phyloP scores from a whole-genome alignment of 1,139 yeast species.

The Yamadazyma diospyri region DNA sequence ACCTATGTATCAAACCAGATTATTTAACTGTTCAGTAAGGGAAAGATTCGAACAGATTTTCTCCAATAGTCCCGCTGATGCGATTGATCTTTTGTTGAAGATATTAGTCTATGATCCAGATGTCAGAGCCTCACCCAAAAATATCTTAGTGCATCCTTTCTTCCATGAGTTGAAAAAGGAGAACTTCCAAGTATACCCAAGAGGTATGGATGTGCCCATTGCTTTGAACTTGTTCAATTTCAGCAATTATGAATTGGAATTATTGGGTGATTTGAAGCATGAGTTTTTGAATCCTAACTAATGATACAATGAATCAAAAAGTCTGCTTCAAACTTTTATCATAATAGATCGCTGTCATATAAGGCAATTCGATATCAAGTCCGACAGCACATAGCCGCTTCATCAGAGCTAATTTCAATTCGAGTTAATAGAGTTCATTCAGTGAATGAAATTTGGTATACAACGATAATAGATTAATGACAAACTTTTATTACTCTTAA shows the following conservation, averaged over 20 bases:
- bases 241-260: slow-evolving; percentile 50
- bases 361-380: no score
- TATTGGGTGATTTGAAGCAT: slow-evolving; percentile 42
- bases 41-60: slow-evolving; percentile 68
- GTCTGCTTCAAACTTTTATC: background rate
- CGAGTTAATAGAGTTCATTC: slow-evolving; percentile 5
- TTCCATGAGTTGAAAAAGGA: slow-evolving; percentile 63
- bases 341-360: background rate
- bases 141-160: slow-evolving; percentile 67
- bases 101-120: slow-evolving; percentile 75
- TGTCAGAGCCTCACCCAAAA: slow-evolving; percentile 59
- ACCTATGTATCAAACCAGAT: slow-evolving; percentile 64
- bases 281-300: slow-evolving; percentile 20
- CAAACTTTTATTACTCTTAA: background rate
- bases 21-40: slow-evolving; percentile 58
- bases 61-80: slow-evolving; percentile 65
- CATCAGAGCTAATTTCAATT: slow-evolving; percentile 1
- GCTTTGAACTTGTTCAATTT: slow-evolving; percentile 49
- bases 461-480: slow-evolving; percentile 7
- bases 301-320: no score
- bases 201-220: slow-evolving; percentile 44
- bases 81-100: slow-evolving; percentile 65
- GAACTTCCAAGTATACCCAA: slow-evolving; percentile 57
- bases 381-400: no score
- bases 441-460: slow-evolving; percentile 5